Evolutionary conservation across 2,329 filamentous ascomycete species (phyloP).

Genomic region (Fusarium subglutinans): DNA sequence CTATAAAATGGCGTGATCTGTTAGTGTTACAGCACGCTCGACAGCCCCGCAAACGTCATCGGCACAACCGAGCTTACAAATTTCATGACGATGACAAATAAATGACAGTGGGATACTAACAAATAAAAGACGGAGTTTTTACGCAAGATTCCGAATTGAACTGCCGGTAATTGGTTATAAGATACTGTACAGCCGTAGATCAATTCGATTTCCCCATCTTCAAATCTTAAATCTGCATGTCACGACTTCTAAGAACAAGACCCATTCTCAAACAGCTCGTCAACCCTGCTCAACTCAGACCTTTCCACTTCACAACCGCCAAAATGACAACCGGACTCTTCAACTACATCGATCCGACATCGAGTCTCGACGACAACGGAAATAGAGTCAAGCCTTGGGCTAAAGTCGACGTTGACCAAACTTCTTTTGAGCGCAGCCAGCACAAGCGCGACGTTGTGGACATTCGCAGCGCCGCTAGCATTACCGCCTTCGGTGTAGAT

Average conservation of each 20-base stretch:
- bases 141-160: slow-evolving; percentile 2
- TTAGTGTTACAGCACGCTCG: not conserved
- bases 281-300: slow-evolving; percentile 5
- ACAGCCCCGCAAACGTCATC: slow-evolving; percentile 21
- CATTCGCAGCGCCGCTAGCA: slow-evolving; percentile 32
- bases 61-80: slow-evolving; percentile 11
- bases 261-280: not conserved
- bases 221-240: not conserved
- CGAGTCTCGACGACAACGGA: slow-evolving; percentile 17
- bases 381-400: slow-evolving; percentile 31
- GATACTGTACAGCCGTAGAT: not conserved
- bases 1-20: not conserved
- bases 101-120: slow-evolving; percentile 6
- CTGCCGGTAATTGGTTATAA: not conserved
- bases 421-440: slow-evolving; percentile 32
- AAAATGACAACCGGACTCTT: slow-evolving; percentile 33
- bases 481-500: slow-evolving; percentile 33
- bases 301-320: not conserved
- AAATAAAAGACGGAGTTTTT: slow-evolving; percentile 9
- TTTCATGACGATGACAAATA: slow-evolving; percentile 20
- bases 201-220: not conserved
- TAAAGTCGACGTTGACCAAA: slow-evolving; percentile 38
- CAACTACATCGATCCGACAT: slow-evolving; percentile 29
- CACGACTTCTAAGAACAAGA: not conserved
- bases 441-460: slow-evolving; percentile 34